These are phyloP conservation scores for Penicillium digitatum DNA, from an alignment of 2,329 filamentous ascomycete genomes.

Conservation along the genomic window DNA sequence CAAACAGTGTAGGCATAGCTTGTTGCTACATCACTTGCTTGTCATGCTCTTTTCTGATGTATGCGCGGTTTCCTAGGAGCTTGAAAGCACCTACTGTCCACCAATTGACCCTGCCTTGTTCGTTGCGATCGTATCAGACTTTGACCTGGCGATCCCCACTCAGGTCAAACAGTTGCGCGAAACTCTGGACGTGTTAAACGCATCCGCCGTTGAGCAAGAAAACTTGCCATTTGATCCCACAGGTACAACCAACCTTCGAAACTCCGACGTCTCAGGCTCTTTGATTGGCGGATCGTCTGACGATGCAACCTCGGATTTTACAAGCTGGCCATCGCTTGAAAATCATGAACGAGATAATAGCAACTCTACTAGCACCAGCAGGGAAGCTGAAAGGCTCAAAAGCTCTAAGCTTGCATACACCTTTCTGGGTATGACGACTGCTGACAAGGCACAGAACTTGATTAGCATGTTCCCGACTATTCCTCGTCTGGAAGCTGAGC, in stretches of 20 bases:
- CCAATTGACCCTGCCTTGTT: conserved; percentile 74
- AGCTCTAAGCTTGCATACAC: conserved; percentile 25
- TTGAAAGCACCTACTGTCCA: conserved; percentile 67
- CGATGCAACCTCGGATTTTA: not conserved
- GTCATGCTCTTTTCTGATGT: not conserved
- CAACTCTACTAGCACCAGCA: conserved; percentile 25
- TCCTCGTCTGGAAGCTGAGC: conserved; percentile 61
- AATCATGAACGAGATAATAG: conserved; percentile 7
- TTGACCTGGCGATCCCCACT: conserved; percentile 55
- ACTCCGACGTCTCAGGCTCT: conserved; percentile 23
- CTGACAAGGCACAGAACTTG: conserved; percentile 62
- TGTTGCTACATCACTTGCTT: not conserved
- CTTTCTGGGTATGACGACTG: conserved; percentile 36
- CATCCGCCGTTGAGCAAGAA: conserved; percentile 67
- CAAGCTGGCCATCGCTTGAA: conserved; percentile 6
- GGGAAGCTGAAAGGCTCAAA: not conserved
- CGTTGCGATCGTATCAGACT: conserved; percentile 70
- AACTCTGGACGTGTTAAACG: conserved; percentile 63
- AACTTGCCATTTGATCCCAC: conserved; percentile 68
- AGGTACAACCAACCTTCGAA: conserved; percentile 55
- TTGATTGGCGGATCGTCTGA: conserved; percentile 14
- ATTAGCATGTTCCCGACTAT: conserved; percentile 68
- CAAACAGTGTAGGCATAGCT: not conserved
- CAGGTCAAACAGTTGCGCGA: conserved; percentile 54
- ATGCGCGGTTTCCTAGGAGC: conserved; percentile 25